Conservation (phyloP, 73 alveolate genomes). For the Tetrahymena malaccensis region DNA sequence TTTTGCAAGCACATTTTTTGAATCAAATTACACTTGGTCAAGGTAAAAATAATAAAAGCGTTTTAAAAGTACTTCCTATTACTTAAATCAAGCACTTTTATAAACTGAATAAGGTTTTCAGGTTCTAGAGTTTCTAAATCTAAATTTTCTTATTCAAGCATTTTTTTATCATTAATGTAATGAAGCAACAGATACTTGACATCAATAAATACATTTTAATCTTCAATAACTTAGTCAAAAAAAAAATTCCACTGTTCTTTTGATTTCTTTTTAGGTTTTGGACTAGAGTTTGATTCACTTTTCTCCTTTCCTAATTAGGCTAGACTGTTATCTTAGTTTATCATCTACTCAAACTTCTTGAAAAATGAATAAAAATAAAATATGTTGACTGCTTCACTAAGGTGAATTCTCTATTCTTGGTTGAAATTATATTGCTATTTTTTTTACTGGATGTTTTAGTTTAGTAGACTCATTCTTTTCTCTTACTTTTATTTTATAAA, state of each 20-base stretch:
- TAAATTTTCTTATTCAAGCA: background rate
- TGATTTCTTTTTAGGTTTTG: background rate
- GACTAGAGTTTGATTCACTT: background rate
- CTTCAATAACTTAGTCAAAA: background rate
- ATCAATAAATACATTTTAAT: background rate
- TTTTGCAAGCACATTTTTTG: background rate
- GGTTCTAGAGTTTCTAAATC: background rate
- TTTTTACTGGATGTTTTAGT: background rate
- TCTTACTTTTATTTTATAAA: background rate
- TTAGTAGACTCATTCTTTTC: background rate
- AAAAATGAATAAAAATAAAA: background rate
- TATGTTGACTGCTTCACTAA: background rate
- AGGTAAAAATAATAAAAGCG: background rate
- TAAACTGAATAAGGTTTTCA: background rate
- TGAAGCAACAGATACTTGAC: background rate
- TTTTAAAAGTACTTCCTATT: background rate
- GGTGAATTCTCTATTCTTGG: background rate
- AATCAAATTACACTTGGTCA: background rate
- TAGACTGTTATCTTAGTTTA: background rate
- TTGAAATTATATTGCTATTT: background rate
- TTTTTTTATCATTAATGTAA: background rate
- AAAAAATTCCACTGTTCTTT: background rate
- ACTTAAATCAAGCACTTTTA: background rate
- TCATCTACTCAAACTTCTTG: background rate
- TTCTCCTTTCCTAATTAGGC: background rate